Base-by-base conservation (phyloP, 2,329 filamentous ascomycete species). In the Aspergillus fumigatiaffinis region DNA sequence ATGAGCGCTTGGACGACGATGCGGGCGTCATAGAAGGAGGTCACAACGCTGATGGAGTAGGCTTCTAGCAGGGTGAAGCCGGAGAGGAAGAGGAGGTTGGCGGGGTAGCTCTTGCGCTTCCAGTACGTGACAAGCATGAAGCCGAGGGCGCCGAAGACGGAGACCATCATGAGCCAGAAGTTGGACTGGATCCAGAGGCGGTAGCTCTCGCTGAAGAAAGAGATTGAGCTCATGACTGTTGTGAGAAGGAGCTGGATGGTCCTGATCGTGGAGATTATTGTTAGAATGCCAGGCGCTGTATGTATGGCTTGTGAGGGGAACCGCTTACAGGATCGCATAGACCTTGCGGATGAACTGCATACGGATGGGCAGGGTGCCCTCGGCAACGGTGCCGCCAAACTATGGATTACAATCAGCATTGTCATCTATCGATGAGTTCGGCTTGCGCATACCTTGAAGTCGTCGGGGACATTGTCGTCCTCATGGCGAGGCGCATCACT, bases 341-440 rank as follows among this genome's bases (percentile, higher is more conserved):
- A 99, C 94, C 82, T 97, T 97, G 77, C 92, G 88, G 68, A 96
- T 83, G 76, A 97, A 99, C 77, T 94, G 90, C 86, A 97, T 96
- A 66, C 93, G 90, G 72, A 99, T 96, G 70, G 96, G 92, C 71
- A 97, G 82, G 21, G 92, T 96, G 50, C 91, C 93, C 80, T 97
- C 94, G 64, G 92, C 88, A 58, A 97, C 92, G 20, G 88, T 91
- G 60, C 92, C 92, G 66, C 93, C 94, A 71, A 96, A 97, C 90
- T 91, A 70, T 58, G 54, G 48, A 29, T 52, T 21, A 25, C 48
- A 28, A 51, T 67, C 49, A 67, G 58, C 29, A 54, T 54, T 44
- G 42, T 51, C n/a, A 54, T 44, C 17, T 12, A 48, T 17, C 2
- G 7, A 3, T 23, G 4, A 20, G 8, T 25, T 52, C 20, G 12